Evolutionary conservation across 2,329 filamentous ascomycete species (phyloP).

Genomic region (Ascosphaera apis): DNA sequence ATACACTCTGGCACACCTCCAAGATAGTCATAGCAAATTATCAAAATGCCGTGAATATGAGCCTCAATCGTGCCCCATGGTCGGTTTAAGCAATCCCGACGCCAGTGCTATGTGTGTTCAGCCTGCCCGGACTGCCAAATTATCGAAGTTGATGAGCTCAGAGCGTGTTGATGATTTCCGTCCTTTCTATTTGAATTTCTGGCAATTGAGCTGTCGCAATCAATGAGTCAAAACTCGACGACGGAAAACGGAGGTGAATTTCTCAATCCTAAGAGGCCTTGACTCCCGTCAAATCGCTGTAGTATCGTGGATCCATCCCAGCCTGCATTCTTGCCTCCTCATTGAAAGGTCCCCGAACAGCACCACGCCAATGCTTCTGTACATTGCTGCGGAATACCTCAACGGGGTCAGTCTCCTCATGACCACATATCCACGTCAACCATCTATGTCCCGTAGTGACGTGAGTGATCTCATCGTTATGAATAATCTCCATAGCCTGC

Average conservation of each 20-base stretch:
- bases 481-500: conserved; percentile 20
- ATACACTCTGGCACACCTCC: too few relatives aligned
- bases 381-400: conserved; percentile 23
- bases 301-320: conserved; percentile 22
- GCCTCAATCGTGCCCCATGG: too few relatives aligned
- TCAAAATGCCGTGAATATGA: too few relatives aligned
- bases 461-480: conserved; percentile 27
- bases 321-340: conserved; percentile 21
- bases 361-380: conserved; percentile 19
- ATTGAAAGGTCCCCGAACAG: conserved; percentile 24
- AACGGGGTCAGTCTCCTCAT: conserved; percentile 23
- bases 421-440: conserved; percentile 24
- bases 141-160: too few relatives aligned
- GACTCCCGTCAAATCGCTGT: conserved; percentile 10
- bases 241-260: not conserved
- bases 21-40: too few relatives aligned
- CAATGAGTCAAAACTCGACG: too few relatives aligned
- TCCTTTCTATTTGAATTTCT: too few relatives aligned
- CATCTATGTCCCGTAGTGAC: conserved; percentile 26
- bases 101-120: too few relatives aligned
- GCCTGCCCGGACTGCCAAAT: too few relatives aligned
- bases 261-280: not conserved
- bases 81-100: too few relatives aligned
- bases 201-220: too few relatives aligned
- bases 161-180: too few relatives aligned